These are phyloP conservation scores for Cryoendolithus antarcticus DNA, from an alignment of 2,329 filamentous ascomycete species.

Conservation along the genomic window DNA sequence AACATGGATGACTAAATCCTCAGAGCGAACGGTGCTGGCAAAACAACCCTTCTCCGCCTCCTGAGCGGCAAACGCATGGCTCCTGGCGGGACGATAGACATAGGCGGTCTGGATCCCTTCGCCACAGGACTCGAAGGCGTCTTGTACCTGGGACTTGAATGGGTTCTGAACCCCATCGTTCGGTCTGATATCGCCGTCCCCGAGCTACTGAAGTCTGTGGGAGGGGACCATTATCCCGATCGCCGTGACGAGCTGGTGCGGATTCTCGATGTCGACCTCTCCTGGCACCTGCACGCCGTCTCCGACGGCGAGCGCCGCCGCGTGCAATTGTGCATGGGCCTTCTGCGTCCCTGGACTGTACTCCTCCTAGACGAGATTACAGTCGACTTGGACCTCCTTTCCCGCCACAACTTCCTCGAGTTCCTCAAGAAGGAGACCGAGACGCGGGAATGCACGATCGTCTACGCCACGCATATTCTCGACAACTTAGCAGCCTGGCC, in stretches of 20 bases:
- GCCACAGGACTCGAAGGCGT: slow-evolving; percentile 81
- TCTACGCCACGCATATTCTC: slow-evolving; percentile 94
- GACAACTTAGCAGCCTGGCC: slow-evolving; percentile 94
- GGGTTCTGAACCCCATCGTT: slow-evolving; percentile 95
- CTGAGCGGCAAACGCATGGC: slow-evolving; percentile 91
- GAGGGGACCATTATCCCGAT: slow-evolving; percentile 69
- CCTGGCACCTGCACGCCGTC: slow-evolving; percentile 93
- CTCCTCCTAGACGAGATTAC: slow-evolving; percentile 92
- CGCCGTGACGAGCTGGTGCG: slow-evolving; percentile 75
- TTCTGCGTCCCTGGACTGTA: slow-evolving; percentile 82
- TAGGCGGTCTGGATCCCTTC: slow-evolving; percentile 85
- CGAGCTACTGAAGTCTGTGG: slow-evolving; percentile 73
- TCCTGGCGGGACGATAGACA: slow-evolving; percentile 58
- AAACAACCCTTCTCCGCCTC: slow-evolving; percentile 89
- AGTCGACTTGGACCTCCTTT: slow-evolving; percentile 84
- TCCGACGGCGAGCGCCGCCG: slow-evolving; percentile 82
- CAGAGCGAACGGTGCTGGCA: slow-evolving; percentile 82
- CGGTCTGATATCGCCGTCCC: slow-evolving; percentile 86
- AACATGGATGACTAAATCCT: slow-evolving; percentile 18
- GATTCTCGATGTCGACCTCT: slow-evolving; percentile 82
- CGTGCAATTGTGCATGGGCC: slow-evolving; percentile 92
- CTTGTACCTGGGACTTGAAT: slow-evolving; percentile 93
- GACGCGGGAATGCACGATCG: slow-evolving; percentile 69
- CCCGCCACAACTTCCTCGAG: slow-evolving; percentile 67
- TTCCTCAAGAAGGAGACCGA: slow-evolving; percentile 86